Percentiles rank a stretch among this genome's conserved stretches.
These are phyloP conservation scores for Aspergillus sp. DNA, from an alignment of 2,329 filamentous ascomycete genomes.

Conservation along the genomic window DNA sequence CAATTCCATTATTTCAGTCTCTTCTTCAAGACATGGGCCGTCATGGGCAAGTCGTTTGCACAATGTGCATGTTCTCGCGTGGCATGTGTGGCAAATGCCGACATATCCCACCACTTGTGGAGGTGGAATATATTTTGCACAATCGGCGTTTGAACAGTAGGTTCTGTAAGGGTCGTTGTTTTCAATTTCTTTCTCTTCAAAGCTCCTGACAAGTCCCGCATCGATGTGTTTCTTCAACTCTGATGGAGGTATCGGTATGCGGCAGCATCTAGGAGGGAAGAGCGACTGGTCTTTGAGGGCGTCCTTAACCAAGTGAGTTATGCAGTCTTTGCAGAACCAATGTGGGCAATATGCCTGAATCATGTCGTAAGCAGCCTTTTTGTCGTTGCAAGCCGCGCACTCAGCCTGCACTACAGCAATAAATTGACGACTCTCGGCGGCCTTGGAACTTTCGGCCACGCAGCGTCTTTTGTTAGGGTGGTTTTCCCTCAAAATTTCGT, in stretches of 20 bases:
- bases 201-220: background rate
- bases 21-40: constrained; percentile 25
- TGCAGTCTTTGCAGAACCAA: constrained; percentile 24
- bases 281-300: constrained; percentile 23
- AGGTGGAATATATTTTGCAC: constrained; percentile 26
- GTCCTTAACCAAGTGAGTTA: constrained; percentile 17
- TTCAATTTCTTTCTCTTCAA: constrained; percentile 25
- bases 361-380: background rate
- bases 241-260: constrained; percentile 17
- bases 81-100: constrained; percentile 22
- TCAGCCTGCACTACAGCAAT: background rate
- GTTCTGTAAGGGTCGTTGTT: constrained; percentile 21
- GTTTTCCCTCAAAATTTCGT: background rate
- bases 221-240: constrained; percentile 10
- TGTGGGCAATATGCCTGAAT: constrained; percentile 18
- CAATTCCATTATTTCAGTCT: constrained; percentile 52
- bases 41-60: constrained; percentile 25
- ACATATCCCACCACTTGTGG: constrained; percentile 12
- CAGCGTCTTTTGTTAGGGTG: background rate
- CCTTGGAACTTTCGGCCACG: background rate
- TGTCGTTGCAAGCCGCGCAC: constrained; percentile 13
- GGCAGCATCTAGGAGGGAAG: constrained; percentile 31
- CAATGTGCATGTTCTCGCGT: constrained; percentile 20
- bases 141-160: constrained; percentile 25
- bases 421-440: background rate